Evolutionary conservation across 2,329 filamentous ascomycete genomes (phyloP).

Genomic region (Fusarium drepaniforme): DNA sequence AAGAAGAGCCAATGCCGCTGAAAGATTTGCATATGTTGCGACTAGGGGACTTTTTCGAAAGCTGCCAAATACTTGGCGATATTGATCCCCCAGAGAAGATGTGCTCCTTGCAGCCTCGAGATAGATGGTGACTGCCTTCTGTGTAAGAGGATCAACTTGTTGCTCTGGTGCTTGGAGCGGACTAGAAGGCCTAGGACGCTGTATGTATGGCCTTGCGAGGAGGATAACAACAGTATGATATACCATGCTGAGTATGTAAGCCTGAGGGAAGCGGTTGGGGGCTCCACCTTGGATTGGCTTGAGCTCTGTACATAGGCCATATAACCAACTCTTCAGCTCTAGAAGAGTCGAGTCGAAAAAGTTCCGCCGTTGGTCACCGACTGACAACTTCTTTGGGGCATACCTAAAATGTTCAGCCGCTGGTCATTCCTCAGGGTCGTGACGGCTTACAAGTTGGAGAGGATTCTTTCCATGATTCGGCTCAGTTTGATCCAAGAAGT

Average conservation of each 20-base stretch:
- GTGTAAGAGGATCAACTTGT: not conserved
- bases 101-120: not conserved
- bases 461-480: not conserved
- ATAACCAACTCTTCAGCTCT: not conserved
- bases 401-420: not conserved
- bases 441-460: not conserved
- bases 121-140: not conserved
- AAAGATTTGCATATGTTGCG: not conserved
- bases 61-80: not conserved
- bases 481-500: not conserved
- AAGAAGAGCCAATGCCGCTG: not conserved
- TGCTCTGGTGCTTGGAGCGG: not conserved
- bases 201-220: not conserved
- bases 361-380: not conserved
- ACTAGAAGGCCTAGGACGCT: too few relatives aligned
- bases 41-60: not conserved
- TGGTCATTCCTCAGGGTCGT: not conserved
- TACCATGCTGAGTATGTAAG: not conserved
- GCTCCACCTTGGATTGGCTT: not conserved
- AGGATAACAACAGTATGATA: not conserved
- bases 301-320: not conserved
- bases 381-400: not conserved
- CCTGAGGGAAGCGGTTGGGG: not conserved
- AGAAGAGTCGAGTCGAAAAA: not conserved
- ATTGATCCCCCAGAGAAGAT: not conserved